Percentiles rank a stretch among this genome's conserved stretches.
phyloP scores from a whole-genome alignment of 306 rosid species.

The Luffa acutangula region DNA sequence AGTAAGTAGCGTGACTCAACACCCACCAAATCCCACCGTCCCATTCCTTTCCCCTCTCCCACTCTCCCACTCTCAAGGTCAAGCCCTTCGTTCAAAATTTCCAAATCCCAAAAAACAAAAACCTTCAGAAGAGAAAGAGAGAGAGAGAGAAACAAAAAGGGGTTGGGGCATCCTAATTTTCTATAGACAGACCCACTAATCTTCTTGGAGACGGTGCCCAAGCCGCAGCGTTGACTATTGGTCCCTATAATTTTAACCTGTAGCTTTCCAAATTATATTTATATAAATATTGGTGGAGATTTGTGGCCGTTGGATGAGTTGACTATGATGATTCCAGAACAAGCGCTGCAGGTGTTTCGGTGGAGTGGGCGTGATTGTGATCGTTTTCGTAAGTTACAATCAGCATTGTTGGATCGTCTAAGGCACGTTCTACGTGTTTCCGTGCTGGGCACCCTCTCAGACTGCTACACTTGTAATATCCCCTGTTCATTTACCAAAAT shows the following conservation, averaged over 20 bases:
- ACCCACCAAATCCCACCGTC: slow-evolving; percentile 26
- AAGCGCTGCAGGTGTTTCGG: slow-evolving; percentile 27
- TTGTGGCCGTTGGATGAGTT: slow-evolving; percentile 12
- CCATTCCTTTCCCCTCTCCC: neutral
- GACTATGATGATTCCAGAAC: slow-evolving; percentile 49
- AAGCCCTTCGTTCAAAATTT: neutral
- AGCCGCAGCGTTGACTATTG: slow-evolving; percentile 18
- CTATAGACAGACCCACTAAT: slow-evolving; percentile 18
- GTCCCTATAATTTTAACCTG: neutral
- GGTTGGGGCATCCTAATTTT: slow-evolving; percentile 17
- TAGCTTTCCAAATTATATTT: neutral
- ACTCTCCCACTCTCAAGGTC: too few relatives aligned
- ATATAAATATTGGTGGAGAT: neutral
- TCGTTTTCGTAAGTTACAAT: slow-evolving; percentile 76
- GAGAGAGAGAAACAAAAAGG: neutral
- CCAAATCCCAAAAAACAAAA: neutral
- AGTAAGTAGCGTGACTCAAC: slow-evolving; percentile 19
- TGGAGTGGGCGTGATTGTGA: slow-evolving; percentile 47
- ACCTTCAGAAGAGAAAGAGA: neutral
- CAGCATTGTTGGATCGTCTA: slow-evolving; percentile 69
- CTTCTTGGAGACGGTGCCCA: slow-evolving; percentile 23
- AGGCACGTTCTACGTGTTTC: slow-evolving; percentile 81
- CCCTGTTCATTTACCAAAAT: slow-evolving; percentile 24
- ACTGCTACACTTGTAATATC: slow-evolving; percentile 79
- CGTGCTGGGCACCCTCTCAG: slow-evolving; percentile 75